Evolutionary conservation across 129 eudicot species (phyloP).

Genomic region (Tanacetum coccineum): DNA sequence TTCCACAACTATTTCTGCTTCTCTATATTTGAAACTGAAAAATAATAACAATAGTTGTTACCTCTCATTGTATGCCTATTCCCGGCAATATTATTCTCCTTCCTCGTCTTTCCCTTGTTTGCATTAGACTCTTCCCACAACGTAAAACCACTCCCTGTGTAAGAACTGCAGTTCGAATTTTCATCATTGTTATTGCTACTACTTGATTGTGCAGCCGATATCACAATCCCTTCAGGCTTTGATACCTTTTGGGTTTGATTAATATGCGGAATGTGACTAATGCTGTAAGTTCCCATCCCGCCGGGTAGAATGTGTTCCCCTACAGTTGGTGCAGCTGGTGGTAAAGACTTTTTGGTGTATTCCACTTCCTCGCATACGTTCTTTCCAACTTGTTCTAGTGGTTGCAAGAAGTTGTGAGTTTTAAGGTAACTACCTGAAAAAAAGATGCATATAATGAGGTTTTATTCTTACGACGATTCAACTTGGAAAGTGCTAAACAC

Average conservation of each 20-base stretch:
- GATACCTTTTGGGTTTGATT: constrained; percentile 39
- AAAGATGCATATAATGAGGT: not conserved
- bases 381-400: constrained; percentile 62
- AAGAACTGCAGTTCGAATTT: constrained; percentile 74
- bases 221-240: constrained; percentile 42
- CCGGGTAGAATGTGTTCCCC: constrained; percentile 75
- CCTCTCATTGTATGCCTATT: constrained; percentile 56
- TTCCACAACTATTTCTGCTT: constrained; percentile 2
- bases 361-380: constrained; percentile 2
- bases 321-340: constrained; percentile 35
- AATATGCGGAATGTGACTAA: constrained; percentile 50
- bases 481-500: constrained; percentile 9
- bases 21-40: too few relatives aligned
- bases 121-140: constrained; percentile 73
- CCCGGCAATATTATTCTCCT: constrained; percentile 61
- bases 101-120: constrained; percentile 90
- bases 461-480: constrained; percentile 1
- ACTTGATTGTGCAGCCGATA: constrained; percentile 47
- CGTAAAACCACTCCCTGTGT: constrained; percentile 76
- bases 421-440: constrained; percentile 50
- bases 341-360: constrained; percentile 35
- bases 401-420: constrained; percentile 92
- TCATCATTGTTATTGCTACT: constrained; percentile 68
- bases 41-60: constrained; percentile 13
- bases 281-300: constrained; percentile 74